phyloP scores from a whole-genome alignment of 192 early-diverging fungal species.

The Gaertneriomyces sp. region DNA sequence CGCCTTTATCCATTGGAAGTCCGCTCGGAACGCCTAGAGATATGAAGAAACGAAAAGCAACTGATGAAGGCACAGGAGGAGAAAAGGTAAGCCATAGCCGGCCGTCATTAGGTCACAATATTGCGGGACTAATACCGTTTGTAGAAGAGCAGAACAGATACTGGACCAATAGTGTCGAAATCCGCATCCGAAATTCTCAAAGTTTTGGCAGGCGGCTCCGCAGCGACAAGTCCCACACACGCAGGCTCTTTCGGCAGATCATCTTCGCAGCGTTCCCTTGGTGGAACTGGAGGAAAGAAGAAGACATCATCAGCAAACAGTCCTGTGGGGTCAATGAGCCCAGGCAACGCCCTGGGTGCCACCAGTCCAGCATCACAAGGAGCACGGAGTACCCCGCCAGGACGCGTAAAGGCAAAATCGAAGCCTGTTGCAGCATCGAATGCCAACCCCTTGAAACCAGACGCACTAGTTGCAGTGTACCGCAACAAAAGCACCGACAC shows the following conservation, averaged over 20 bases:
- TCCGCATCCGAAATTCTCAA: conserved; percentile 26
- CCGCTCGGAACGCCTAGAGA: not conserved
- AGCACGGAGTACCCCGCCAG: too few relatives aligned
- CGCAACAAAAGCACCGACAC: too few relatives aligned
- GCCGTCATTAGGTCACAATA: not conserved
- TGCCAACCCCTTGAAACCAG: too few relatives aligned
- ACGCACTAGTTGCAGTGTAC: too few relatives aligned
- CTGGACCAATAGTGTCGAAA: conserved; percentile 2
- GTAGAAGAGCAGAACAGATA: conserved; percentile 17
- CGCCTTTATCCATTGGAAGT: conserved; percentile 5
- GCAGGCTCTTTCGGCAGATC: not conserved
- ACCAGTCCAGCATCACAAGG: too few relatives aligned
- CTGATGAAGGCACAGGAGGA: conserved; percentile 9
- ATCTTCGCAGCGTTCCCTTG: not conserved
- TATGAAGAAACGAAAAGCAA: conserved; percentile 12
- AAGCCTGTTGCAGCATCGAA: too few relatives aligned
- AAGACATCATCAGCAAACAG: too few relatives aligned
- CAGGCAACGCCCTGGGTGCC: too few relatives aligned
- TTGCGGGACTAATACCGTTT: not conserved
- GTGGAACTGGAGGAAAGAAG: not conserved
- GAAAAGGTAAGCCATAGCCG: conserved; percentile 16
- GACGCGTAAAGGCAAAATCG: too few relatives aligned
- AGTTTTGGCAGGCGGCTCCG: not conserved
- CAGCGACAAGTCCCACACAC: not conserved
- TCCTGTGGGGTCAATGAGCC: too few relatives aligned